phyloP scores from a whole-genome alignment of 2,329 filamentous ascomycete genomes.

The Zymoseptoria brevis region DNA sequence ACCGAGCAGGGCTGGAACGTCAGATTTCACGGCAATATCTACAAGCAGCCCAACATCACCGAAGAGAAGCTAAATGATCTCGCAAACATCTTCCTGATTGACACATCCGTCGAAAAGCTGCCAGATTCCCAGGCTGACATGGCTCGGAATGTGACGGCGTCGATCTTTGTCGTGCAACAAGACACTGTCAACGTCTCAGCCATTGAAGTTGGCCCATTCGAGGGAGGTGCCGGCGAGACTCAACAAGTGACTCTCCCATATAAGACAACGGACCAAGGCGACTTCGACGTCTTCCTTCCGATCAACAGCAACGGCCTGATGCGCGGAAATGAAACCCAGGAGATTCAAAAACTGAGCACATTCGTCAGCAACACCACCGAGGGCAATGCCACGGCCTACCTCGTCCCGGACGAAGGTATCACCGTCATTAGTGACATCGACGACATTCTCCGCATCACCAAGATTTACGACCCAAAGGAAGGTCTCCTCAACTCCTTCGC shows the following conservation, averaged over 20 bases:
- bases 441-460: constrained; percentile 71
- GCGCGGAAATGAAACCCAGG: constrained; percentile 56
- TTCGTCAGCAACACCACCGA: constrained; percentile 55
- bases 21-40: constrained; percentile 71
- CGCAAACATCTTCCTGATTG: constrained; percentile 63
- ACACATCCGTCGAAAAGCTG: constrained; percentile 53
- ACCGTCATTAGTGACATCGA: constrained; percentile 73
- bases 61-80: constrained; percentile 58
- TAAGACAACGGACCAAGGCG: constrained; percentile 58
- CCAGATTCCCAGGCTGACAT: constrained; percentile 53
- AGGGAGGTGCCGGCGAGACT: constrained; percentile 41
- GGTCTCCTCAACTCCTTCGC: constrained; percentile 72
- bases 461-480: constrained; percentile 68
- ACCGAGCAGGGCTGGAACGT: constrained; percentile 70
- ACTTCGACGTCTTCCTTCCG: constrained; percentile 64
- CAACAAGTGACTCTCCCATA: constrained; percentile 59
- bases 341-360: constrained; percentile 61
- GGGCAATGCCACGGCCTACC: constrained; percentile 68
- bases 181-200: constrained; percentile 51
- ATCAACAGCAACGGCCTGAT: constrained; percentile 54
- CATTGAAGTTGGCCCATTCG: constrained; percentile 54
- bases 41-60: constrained; percentile 64
- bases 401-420: constrained; percentile 61
- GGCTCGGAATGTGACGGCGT: constrained; percentile 63
- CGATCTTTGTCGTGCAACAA: constrained; percentile 71